phyloP scores from a whole-genome alignment of 2,329 filamentous ascomycete genomes.

The Lithohypha guttulata region DNA sequence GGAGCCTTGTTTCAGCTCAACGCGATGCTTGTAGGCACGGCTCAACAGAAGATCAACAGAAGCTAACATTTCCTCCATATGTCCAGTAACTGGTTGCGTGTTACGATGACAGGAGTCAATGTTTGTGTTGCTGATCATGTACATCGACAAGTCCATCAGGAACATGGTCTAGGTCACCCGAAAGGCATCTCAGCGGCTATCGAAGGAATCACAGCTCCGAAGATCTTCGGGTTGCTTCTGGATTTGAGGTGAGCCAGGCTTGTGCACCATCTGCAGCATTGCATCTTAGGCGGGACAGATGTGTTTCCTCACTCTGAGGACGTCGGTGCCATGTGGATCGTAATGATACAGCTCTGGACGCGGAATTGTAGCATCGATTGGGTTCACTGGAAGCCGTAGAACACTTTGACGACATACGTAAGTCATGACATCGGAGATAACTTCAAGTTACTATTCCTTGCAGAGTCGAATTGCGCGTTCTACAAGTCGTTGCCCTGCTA shows the following conservation, averaged over 20 bases:
- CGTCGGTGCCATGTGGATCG: slow-evolving; percentile 1
- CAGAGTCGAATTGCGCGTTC: too few species aligned
- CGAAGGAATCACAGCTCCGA: slow-evolving; percentile 1
- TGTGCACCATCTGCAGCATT: background rate
- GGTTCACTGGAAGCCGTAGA: too few species aligned
- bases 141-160: slow-evolving; percentile 1
- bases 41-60: background rate
- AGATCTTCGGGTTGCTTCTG: slow-evolving; percentile 7
- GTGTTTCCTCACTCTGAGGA: background rate
- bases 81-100: background rate
- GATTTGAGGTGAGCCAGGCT: slow-evolving; percentile 4
- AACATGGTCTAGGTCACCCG: background rate
- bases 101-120: background rate
- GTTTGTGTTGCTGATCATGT: background rate
- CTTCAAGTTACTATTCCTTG: too few species aligned
- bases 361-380: too few species aligned
- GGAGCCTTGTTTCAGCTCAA: slow-evolving; percentile 2
- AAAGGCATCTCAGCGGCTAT: background rate
- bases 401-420: too few species aligned
- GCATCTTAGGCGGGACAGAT: background rate
- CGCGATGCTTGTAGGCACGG: background rate
- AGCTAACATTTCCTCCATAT: too few species aligned
- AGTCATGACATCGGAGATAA: too few species aligned
- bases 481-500: too few species aligned
- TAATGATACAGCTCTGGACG: slow-evolving; percentile 5